Evolutionary conservation across 352 stramenopile species (phyloP).

Genomic region (Phytopythium chamaehyphon): DNA sequence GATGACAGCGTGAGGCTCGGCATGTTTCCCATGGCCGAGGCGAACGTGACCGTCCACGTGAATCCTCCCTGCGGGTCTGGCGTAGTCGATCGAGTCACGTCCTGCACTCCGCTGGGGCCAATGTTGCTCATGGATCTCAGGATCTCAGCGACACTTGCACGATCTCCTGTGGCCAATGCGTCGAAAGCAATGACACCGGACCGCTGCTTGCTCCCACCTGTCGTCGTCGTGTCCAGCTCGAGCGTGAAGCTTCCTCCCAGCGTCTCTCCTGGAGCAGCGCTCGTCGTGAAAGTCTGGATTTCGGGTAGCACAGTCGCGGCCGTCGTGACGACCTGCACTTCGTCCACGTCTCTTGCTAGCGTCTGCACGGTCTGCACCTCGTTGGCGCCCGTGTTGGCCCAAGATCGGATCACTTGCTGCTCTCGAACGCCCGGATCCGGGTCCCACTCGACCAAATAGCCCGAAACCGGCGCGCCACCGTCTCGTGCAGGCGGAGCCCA

Average conservation of each 20-base stretch:
- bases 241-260: constrained; percentile 90
- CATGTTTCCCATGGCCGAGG: constrained; percentile 52
- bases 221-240: constrained; percentile 84
- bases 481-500: constrained; percentile 74
- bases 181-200: constrained; percentile 91
- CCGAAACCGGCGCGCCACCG: constrained; percentile 70
- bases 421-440: constrained; percentile 84
- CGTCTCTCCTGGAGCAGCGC: constrained; percentile 72
- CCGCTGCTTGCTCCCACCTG: constrained; percentile 85
- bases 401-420: constrained; percentile 84
- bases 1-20: constrained; percentile 57
- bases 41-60: constrained; percentile 91
- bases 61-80: constrained; percentile 85
- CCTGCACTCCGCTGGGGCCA: constrained; percentile 42
- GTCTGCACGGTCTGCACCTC: constrained; percentile 93
- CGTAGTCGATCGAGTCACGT: constrained; percentile 40
- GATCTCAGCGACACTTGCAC: constrained; percentile 59
- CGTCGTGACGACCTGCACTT: constrained; percentile 87
- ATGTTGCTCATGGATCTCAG: constrained; percentile 83
- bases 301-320: constrained; percentile 52
- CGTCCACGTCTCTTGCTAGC: constrained; percentile 75
- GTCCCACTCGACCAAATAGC: constrained; percentile 91
- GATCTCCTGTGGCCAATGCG: constrained; percentile 41
- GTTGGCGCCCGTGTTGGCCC: constrained; percentile 87
- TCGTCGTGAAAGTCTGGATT: constrained; percentile 87